phyloP scores from a whole-genome alignment of 306 rosid species.

The Gynostemma pentaphyllum region DNA sequence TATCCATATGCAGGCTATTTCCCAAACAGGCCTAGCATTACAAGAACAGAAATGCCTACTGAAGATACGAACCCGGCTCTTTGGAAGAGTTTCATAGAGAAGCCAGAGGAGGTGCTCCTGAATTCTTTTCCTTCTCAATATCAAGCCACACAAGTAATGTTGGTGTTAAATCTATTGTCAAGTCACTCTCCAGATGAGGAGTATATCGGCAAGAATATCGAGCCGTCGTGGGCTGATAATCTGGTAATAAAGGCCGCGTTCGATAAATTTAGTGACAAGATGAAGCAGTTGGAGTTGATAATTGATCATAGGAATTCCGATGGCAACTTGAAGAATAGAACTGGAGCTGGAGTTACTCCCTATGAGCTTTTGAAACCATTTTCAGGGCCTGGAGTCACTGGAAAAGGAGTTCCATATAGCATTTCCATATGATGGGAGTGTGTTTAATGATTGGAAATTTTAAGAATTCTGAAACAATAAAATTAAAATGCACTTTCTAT shows the following conservation, averaged over 20 bases:
- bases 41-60: conserved; percentile 49
- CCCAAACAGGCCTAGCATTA: conserved; percentile 58
- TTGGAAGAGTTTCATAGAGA: conserved; percentile 33
- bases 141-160: conserved; percentile 55
- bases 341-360: conserved; percentile 62
- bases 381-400: conserved; percentile 62
- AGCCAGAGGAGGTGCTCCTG: conserved; percentile 37
- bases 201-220: conserved; percentile 52
- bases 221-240: conserved; percentile 51
- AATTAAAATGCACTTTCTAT: too few relatives aligned
- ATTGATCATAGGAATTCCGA: conserved; percentile 47
- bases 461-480: neutral
- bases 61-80: conserved; percentile 37
- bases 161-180: conserved; percentile 50
- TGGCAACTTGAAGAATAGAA: conserved; percentile 41
- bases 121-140: conserved; percentile 45
- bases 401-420: conserved; percentile 69
- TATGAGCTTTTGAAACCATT: conserved; percentile 73
- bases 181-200: conserved; percentile 80
- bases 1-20: conserved; percentile 54
- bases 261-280: conserved; percentile 32
- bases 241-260: conserved; percentile 42
- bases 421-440: conserved; percentile 37
- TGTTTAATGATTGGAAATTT: neutral
- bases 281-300: conserved; percentile 30